phyloP scores from a whole-genome alignment of 805 yeast species.

The Candida berthetii region DNA sequence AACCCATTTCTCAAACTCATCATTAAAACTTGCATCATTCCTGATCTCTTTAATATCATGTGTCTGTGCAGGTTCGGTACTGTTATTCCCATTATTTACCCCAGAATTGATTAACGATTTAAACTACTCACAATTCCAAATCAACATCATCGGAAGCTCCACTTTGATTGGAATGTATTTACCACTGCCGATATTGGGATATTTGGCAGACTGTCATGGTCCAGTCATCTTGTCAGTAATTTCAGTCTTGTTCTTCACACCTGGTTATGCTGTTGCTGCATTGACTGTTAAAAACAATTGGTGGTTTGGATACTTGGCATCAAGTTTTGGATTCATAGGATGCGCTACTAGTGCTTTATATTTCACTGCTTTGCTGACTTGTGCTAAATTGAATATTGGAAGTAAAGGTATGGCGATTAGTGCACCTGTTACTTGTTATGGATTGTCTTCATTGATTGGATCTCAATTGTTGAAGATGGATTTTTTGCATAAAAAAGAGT shows the following conservation, averaged over 20 bases:
- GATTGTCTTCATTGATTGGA: conserved; percentile 71
- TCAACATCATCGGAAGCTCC: conserved; percentile 68
- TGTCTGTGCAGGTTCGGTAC: conserved; percentile 74
- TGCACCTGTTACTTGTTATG: conserved; percentile 84
- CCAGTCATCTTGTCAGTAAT: conserved; percentile 65
- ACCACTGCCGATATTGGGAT: conserved; percentile 77
- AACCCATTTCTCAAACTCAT: conserved; percentile 30
- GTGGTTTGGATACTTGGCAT: conserved; percentile 31
- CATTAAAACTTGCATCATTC: conserved; percentile 46
- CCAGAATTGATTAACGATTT: conserved; percentile 55
- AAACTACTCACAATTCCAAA: conserved; percentile 57
- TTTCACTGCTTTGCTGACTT: conserved; percentile 66
- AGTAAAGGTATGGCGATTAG: conserved; percentile 78
- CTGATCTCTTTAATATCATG: conserved; percentile 55
- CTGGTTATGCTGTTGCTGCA: conserved; percentile 57
- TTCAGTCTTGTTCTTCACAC: conserved; percentile 54
- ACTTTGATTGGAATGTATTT: conserved; percentile 80
- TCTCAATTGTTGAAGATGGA: conserved; percentile 49
- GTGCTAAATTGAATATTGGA: conserved; percentile 80
- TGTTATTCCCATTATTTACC: conserved; percentile 76
- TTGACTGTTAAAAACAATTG: conserved; percentile 22
- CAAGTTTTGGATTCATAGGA: conserved; percentile 56
- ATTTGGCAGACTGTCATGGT: conserved; percentile 80
- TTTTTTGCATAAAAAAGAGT: conserved; percentile 15
- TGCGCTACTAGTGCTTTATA: conserved; percentile 68